Evolutionary conservation across 768 basidiomycete species (phyloP).

Genomic region (Termitomyces sp.): DNA sequence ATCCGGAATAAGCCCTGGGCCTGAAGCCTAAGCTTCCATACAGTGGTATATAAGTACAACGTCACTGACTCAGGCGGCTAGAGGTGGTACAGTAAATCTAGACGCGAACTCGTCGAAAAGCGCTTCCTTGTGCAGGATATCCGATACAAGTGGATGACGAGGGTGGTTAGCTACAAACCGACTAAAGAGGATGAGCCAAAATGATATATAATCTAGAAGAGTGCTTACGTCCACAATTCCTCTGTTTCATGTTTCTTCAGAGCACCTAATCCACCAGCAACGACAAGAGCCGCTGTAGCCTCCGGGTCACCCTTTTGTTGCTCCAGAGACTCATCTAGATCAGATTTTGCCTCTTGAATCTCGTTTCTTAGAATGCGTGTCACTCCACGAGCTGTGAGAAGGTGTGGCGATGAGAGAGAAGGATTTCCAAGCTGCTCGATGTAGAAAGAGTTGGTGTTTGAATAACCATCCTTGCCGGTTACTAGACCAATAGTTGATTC

Average conservation of each 20-base stretch:
- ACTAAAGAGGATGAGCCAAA: slow-evolving; percentile 22
- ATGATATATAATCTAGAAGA: background rate
- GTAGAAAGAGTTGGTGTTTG: slow-evolving; percentile 60
- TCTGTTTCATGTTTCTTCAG: slow-evolving; percentile 62
- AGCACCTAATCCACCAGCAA: slow-evolving; percentile 58
- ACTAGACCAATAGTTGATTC: slow-evolving; percentile 80
- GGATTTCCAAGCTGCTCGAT: slow-evolving; percentile 84
- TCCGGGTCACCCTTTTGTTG: slow-evolving; percentile 61
- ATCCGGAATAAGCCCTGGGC: no score
- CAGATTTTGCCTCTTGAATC: slow-evolving; percentile 71
- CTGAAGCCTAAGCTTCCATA: no score
- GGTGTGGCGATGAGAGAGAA: slow-evolving; percentile 66
- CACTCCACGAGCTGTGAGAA: slow-evolving; percentile 77
- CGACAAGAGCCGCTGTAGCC: slow-evolving; percentile 63
- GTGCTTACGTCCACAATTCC: slow-evolving; percentile 65
- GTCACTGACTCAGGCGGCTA: slow-evolving; percentile 27
- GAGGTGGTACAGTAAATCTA: slow-evolving; percentile 60
- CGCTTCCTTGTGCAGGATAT: slow-evolving; percentile 56
- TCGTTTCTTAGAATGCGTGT: slow-evolving; percentile 78
- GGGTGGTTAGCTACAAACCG: slow-evolving; percentile 51
- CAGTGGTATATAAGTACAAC: background rate
- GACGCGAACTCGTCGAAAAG: slow-evolving; percentile 61
- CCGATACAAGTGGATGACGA: slow-evolving; percentile 64
- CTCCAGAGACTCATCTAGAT: slow-evolving; percentile 70
- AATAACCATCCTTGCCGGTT: slow-evolving; percentile 69